phyloP scores from a whole-genome alignment of 768 basidiomycete genomes.

The Bullera alba region DNA sequence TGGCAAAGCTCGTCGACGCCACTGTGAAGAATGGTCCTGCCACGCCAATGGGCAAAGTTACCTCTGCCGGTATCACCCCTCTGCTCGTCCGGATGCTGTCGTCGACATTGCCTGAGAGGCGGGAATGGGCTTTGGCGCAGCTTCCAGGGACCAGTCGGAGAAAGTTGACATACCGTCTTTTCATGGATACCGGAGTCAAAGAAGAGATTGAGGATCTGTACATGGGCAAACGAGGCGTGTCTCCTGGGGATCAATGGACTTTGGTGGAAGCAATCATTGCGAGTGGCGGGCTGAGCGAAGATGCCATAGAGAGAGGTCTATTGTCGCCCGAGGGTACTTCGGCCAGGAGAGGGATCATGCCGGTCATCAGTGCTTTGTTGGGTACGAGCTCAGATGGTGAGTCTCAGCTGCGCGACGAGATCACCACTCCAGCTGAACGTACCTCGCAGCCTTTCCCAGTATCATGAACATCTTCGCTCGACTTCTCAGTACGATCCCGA shows the following conservation, averaged over 20 bases:
- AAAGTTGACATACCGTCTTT: constrained; percentile 26
- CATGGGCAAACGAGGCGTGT: background rate
- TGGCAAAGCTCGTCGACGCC: constrained; percentile 12
- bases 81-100: constrained; percentile 16
- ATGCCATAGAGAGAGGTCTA: constrained; percentile 27
- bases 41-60: background rate
- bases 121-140: constrained; percentile 21
- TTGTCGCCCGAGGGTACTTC: constrained; percentile 2
- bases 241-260: constrained; percentile 10
- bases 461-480: background rate
- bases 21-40: background rate
- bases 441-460: background rate
- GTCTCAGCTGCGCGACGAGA: too few species aligned
- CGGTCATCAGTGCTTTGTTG: constrained; percentile 16
- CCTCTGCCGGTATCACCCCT: constrained; percentile 13
- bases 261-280: constrained; percentile 11
- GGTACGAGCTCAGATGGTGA: constrained; percentile 20
- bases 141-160: constrained; percentile 15
- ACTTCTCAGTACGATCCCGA: background rate
- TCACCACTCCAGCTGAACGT: too few species aligned
- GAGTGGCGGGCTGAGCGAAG: constrained; percentile 8
- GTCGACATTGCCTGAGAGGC: constrained; percentile 2
- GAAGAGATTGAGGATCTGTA: constrained; percentile 20
- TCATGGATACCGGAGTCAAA: constrained; percentile 28
- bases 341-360: constrained; percentile 17